phyloP scores from a whole-genome alignment of 2,329 filamentous ascomycete genomes.

The Akanthomyces uredinophilus region DNA sequence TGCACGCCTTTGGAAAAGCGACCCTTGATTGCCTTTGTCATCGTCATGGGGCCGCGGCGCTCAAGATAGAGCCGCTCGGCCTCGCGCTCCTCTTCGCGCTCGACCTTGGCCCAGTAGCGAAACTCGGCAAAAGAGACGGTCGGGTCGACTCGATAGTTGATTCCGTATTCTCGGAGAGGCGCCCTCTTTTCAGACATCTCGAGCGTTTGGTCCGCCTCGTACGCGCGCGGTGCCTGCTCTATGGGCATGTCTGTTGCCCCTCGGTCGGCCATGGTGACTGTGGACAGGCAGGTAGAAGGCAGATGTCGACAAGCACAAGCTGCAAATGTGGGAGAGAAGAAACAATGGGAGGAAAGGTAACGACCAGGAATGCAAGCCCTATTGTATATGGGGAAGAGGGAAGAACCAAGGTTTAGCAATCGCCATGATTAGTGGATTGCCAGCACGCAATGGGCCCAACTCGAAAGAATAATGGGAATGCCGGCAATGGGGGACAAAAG shows the following conservation, averaged over 20 bases:
- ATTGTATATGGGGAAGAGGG: not conserved
- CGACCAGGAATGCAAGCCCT: not conserved
- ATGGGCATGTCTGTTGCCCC: not conserved
- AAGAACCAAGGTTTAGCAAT: not conserved
- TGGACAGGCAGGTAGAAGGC: not conserved
- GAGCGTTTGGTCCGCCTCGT: not conserved
- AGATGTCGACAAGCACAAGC: too few species aligned
- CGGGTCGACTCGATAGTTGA: slow-evolving; percentile 11
- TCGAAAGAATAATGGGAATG: not conserved
- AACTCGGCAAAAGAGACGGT: slow-evolving; percentile 20
- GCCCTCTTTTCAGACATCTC: not conserved
- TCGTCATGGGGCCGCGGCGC: slow-evolving; percentile 15
- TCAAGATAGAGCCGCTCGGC: slow-evolving; percentile 18
- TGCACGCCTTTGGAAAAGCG: slow-evolving; percentile 18
- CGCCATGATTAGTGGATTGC: not conserved
- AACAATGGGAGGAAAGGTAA: not conserved
- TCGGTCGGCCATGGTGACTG: not conserved
- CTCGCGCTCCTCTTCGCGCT: slow-evolving; percentile 19
- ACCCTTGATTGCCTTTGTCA: slow-evolving; percentile 16
- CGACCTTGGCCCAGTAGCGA: slow-evolving; percentile 20
- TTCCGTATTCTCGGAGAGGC: slow-evolving; percentile 2
- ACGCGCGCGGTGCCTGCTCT: not conserved
- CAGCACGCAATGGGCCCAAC: not conserved
- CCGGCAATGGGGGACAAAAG: not conserved
- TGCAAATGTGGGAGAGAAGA: too few species aligned